Evolutionary conservation across 2,329 filamentous ascomycete genomes (phyloP), one percentile per base, ranked within the genome.

Genomic region (Trichoderma sp.): DNA sequence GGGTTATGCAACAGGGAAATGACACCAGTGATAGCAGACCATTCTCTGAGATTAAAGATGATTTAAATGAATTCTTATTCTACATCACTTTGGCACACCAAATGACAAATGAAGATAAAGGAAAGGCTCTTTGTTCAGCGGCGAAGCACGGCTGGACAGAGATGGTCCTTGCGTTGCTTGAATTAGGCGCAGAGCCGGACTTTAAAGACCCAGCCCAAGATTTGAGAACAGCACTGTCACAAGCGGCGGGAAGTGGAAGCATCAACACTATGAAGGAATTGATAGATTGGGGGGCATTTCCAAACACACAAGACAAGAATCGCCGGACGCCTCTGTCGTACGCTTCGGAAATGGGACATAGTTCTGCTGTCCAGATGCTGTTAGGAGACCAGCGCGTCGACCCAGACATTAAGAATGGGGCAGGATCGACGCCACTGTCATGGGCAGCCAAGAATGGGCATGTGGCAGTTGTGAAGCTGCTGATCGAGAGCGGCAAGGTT

Each of bases 1-100:
- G 1, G 0, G 18, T 50, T 0, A 0, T 41, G 3, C 14, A n/a
- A 1, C 7, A 50, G 18, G 18, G 8, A 4, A 5, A n/a, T 50
- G 2, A 50, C 8, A 0, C 18, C 8, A n/a, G 7, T 9, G 41
- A 8, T 8, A n/a, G 6, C 18, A n/a, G 8, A 11, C 18, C 16
- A 1, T 4, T 50, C 18, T 50, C 41, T n/a, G 18, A 50, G 3
- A n/a, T 50, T 11, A 1, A n/a, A n/a, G 41, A 50, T 0, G 18
- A n/a, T 16, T 11, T 50, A 5, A 11, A n/a, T 5, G 18, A 4
- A n/a, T 0, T n/a, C 2, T 11, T n/a, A 3, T 2, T 50, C 41
- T 50, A 21, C 1, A 9, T 50, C 18, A 50, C 45, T 11, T 0
- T 11, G 18, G 0, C 45, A 21, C 2, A 4, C 8, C 2, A 1